Evolutionary conservation across 352 stramenopile species (phyloP), one percentile per base, ranked within the genome.

Genomic region (Peronospora tabacina): DNA sequence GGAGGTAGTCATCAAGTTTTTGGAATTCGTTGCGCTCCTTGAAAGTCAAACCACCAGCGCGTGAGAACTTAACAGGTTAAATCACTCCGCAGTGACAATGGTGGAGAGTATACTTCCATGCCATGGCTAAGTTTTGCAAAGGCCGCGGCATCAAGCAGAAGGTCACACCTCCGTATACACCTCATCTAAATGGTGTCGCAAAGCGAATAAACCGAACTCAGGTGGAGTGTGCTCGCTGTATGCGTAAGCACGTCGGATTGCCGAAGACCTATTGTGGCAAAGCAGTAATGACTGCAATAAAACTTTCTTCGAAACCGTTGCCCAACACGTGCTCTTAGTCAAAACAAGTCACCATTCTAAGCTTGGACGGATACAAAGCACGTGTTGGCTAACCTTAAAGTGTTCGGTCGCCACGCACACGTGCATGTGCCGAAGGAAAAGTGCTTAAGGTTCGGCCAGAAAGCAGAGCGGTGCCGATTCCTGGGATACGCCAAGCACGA

Each of bases 131-230:
- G n/a, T n/a, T n/a, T n/a, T n/a, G n/a, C 36, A 43, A 7, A 3
- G 8, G 20, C 1, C 36, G 15, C 12, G 52, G 38, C 0, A 60
- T 60, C 24, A 28, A 43, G 19, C 56, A 64, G 32, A 52, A 64
- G 15, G 54, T 59, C 36, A 59, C 42, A 4, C 49, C 49, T 10
- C n/a, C 49, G 0, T 49, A 55, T n/a, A 59, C 49, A 9, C 36
- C 49, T 32, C 37, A 59, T 11, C 32, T 51, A 29, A 64, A 50
- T 13, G 43, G 37, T 46, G 30, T 58, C 6, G 36, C 49, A 2
- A 42, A 63, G 24, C 26, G 26, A 11, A 58, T 52, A 42, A 58
- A 55, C 7, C 34, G 30, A 10, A 47, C 28, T 7, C 33, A 49
- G 29, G 10, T 39, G 30, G 29, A 52, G 39, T 39, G 19, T 2